Base-by-base conservation (phyloP, 1,139 yeast genomes). In the Pichia sp. region DNA sequence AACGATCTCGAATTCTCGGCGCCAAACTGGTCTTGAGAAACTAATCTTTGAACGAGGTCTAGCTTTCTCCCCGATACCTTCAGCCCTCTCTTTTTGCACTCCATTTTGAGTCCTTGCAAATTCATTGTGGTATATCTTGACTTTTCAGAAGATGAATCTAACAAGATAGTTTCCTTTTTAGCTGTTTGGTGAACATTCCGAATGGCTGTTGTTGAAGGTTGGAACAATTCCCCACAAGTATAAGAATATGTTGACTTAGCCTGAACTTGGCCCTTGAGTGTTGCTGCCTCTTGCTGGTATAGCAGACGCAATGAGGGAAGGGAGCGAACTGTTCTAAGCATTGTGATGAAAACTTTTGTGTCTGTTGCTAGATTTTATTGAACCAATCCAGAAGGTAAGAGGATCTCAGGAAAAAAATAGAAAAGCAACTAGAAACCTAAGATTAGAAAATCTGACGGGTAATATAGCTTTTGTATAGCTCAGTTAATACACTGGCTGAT, bases 1-100 rank as follows among this genome's bases (percentile, higher is more conserved):
- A 31, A 53, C 3, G 52, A 7, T 49, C 57, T 54, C 8, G 59
- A 13, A 29, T 46, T 57, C 15, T 54, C 51, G 23, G 56, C 23
- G 11, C 48, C 44, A 8, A 59, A 44, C 31, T 49, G 55, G 32
- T 65, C 70, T 43, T 54, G 46, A 30, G 60, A 60, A 10, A 62
- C 53, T 40, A 81, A 67, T 54, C 85, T 74, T 56, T 79, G 80
- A 44, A 80, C 73, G 23, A 82, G 67, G 46, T 82, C 85, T 11
- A 76, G 66, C 62, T 82, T 83, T 52, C 74, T 75, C 11, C 88
- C 88, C 31, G 79, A 70, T 0, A 81, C 76, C 60, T 78, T 80
- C 57, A 82, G 67, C 0, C 85, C 85, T 57, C 84, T 75, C 54
- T 71, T 72, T 54, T 76, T 76, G 64, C 86, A 82, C 64, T 82